Percentiles rank a stretch among this genome's conserved stretches.
phyloP scores from a whole-genome alignment of 768 basidiomycete genomes.

The Cystobasidium tubakii region DNA sequence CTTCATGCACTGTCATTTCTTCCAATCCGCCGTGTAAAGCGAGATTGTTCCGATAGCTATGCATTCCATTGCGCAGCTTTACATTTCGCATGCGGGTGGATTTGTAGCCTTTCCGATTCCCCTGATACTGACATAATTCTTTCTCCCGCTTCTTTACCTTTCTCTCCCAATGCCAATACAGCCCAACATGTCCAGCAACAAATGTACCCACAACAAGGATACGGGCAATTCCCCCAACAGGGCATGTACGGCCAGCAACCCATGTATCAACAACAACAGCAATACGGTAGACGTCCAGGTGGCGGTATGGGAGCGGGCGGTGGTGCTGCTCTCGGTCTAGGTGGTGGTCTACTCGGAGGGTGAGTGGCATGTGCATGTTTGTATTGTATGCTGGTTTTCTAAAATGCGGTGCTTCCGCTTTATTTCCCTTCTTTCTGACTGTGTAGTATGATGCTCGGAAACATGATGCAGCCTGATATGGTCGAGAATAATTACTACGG shows the following conservation, averaged over 20 bases:
- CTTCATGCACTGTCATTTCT: not conserved
- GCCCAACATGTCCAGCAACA: constrained; percentile 1
- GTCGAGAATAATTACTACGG: constrained; percentile 20
- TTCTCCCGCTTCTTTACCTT: too few species aligned
- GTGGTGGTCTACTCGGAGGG: constrained; percentile 16
- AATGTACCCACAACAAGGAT: constrained; percentile 16
- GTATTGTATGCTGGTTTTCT: not conserved
- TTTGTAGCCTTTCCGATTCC: too few species aligned
- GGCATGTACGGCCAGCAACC: constrained; percentile 2
- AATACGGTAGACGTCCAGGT: not conserved
- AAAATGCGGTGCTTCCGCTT: not conserved
- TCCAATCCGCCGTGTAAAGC: too few species aligned
- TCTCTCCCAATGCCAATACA: too few species aligned
- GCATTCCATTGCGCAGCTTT: too few species aligned
- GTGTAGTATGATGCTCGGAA: constrained; percentile 16
- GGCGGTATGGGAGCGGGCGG: constrained; percentile 13
- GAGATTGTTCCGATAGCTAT: too few species aligned
- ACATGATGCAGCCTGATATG: constrained; percentile 11
- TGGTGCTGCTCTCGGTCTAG: constrained; percentile 9
- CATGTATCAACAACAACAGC: constrained; percentile 2
- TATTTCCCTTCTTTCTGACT: not conserved
- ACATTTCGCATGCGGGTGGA: too few species aligned
- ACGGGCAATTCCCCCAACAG: not conserved
- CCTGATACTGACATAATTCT: too few species aligned
- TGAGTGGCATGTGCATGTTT: not conserved